Evolutionary conservation across 2,329 filamentous ascomycete species (phyloP).

Genomic region (Hypoxylon sp.): DNA sequence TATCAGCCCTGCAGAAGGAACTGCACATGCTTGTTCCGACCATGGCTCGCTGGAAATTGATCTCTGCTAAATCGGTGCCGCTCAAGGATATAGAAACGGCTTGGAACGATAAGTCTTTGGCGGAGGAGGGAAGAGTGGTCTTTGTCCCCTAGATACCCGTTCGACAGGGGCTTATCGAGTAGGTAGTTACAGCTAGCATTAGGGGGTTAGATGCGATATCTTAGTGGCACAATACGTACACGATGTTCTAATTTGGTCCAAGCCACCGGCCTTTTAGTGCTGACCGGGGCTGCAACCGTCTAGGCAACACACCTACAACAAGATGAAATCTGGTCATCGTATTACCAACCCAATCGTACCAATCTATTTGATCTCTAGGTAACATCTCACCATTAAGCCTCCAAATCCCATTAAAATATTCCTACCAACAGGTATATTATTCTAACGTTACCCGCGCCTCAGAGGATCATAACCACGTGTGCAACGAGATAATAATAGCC

Average conservation of each 20-base stretch:
- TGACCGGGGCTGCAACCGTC: background rate
- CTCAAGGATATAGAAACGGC: conserved; percentile 54
- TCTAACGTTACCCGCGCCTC: background rate
- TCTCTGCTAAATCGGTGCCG: conserved; percentile 47
- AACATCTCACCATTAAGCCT: conserved; percentile 2
- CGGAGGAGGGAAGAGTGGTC: conserved; percentile 49
- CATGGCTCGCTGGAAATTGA: conserved; percentile 53
- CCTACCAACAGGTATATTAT: background rate
- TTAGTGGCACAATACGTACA: background rate
- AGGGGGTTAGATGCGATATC: background rate
- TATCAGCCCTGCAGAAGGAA: conserved; percentile 53
- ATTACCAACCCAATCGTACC: background rate
- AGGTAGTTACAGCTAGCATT: background rate
- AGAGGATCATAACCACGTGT: background rate
- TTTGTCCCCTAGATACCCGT: conserved; percentile 43
- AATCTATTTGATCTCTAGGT: conserved; percentile 2
- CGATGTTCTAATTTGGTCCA: background rate
- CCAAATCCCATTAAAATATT: conserved; percentile 8
- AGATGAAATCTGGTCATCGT: background rate
- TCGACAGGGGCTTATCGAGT: background rate
- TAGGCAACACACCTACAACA: background rate
- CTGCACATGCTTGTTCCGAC: conserved; percentile 51
- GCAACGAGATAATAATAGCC: background rate
- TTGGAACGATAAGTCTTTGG: conserved; percentile 52
- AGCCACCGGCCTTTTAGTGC: conserved; percentile 1